Evolutionary conservation across 176 grass and related monocot genomes (phyloP).

Genomic region (Musa beccarii): DNA sequence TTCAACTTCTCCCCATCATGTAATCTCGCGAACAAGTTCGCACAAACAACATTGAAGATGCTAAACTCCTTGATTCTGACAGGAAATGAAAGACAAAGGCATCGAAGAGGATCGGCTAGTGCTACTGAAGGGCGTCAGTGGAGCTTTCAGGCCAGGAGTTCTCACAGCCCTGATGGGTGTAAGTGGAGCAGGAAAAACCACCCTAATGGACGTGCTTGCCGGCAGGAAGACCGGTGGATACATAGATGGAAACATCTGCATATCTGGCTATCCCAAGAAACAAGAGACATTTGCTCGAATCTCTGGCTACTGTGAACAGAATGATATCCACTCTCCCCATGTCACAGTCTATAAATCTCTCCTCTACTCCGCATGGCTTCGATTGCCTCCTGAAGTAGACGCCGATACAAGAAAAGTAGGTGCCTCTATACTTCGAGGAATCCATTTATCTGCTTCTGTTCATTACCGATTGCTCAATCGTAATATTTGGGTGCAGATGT

Average conservation of each 20-base stretch:
- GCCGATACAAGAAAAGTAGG: slow-evolving; percentile 67
- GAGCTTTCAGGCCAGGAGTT: slow-evolving; percentile 90
- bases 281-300: slow-evolving; percentile 91
- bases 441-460: background rate
- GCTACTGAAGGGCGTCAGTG: slow-evolving; percentile 74
- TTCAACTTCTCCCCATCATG: slow-evolving; percentile 14
- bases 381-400: slow-evolving; percentile 63
- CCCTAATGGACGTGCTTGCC: slow-evolving; percentile 87
- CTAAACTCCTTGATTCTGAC: background rate
- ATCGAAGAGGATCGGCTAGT: slow-evolving; percentile 51
- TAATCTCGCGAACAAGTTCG: background rate
- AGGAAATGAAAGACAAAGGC: slow-evolving; percentile 90
- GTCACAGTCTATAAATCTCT: slow-evolving; percentile 94
- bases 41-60: background rate
- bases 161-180: slow-evolving; percentile 92
- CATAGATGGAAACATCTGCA: slow-evolving; percentile 74
- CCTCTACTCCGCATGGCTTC: slow-evolving; percentile 88
- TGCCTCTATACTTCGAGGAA: background rate
- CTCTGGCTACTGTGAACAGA: slow-evolving; percentile 91
- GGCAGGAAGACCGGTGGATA: slow-evolving; percentile 86
- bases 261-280: slow-evolving; percentile 92
- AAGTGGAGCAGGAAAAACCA: slow-evolving; percentile 88
- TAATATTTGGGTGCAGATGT: slow-evolving; percentile 48
- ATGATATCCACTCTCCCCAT: slow-evolving; percentile 92
- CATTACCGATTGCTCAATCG: background rate